phyloP scores from a whole-genome alignment of 2,329 filamentous ascomycete species.

The Corinectria fuckeliana region DNA sequence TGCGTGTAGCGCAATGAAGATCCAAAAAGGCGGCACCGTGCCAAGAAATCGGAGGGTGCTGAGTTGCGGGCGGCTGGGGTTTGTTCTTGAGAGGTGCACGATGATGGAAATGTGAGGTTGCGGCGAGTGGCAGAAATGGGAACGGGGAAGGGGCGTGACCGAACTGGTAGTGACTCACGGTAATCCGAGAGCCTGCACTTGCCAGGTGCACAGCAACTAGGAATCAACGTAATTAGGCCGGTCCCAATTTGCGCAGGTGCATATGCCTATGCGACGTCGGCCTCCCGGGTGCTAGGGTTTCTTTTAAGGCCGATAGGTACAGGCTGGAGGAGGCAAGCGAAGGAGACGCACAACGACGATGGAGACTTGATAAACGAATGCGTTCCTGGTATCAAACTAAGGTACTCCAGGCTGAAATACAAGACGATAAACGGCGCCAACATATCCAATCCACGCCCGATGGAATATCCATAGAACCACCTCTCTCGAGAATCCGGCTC shows the following conservation, averaged over 20 bases:
- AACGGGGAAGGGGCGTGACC: background rate
- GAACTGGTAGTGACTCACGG: background rate
- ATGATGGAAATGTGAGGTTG: constrained; percentile 19
- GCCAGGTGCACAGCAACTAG: background rate
- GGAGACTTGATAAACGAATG: background rate
- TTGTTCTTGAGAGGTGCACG: background rate
- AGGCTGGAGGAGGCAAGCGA: background rate
- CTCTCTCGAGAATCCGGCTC: background rate
- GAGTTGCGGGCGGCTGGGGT: background rate
- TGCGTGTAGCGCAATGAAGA: constrained; percentile 35
- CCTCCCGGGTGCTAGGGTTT: no score
- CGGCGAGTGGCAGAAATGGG: background rate
- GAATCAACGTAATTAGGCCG: background rate
- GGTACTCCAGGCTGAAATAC: constrained; percentile 24
- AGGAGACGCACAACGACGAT: background rate
- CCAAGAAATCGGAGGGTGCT: constrained; percentile 17
- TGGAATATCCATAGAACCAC: background rate
- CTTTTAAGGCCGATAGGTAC: no score
- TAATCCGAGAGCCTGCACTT: background rate
- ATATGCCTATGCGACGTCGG: background rate
- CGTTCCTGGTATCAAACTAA: constrained; percentile 27
- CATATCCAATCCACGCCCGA: background rate
- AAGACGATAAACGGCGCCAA: constrained; percentile 4
- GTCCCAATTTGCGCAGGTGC: background rate
- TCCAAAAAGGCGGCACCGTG: constrained; percentile 35